A percentile compares a stretch with the other conserved stretches of the same genome.
phyloP scores from a whole-genome alignment of 2,329 filamentous ascomycete genomes.

The Cadophora sp. region DNA sequence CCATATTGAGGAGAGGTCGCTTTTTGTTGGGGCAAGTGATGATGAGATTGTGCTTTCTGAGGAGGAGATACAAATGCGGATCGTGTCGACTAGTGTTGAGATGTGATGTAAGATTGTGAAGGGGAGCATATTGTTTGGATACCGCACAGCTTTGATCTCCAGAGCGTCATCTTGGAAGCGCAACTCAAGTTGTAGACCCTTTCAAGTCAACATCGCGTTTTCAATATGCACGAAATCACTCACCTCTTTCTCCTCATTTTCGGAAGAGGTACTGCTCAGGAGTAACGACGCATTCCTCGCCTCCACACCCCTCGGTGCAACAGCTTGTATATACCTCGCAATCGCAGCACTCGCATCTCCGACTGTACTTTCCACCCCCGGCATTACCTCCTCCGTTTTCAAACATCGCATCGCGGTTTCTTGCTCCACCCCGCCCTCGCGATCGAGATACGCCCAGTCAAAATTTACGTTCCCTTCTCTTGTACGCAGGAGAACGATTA shows the following conservation, averaged over 20 bases:
- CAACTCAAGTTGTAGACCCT: slow-evolving; percentile 14
- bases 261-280: slow-evolving; percentile 31
- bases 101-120: slow-evolving; percentile 53
- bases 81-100: slow-evolving; percentile 50
- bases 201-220: neutral
- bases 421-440: slow-evolving; percentile 38
- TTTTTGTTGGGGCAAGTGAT: slow-evolving; percentile 45
- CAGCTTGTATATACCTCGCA: slow-evolving; percentile 36
- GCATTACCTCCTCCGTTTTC: slow-evolving; percentile 46
- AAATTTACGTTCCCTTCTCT: slow-evolving; percentile 49
- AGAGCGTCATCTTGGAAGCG: slow-evolving; percentile 35
- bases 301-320: slow-evolving; percentile 11
- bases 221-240: slow-evolving; percentile 13
- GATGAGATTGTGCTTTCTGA: slow-evolving; percentile 44
- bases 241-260: slow-evolving; percentile 40
- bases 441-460: slow-evolving; percentile 47
- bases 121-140: slow-evolving; percentile 39
- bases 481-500: slow-evolving; percentile 52
- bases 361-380: slow-evolving; percentile 45
- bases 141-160: slow-evolving; percentile 51
- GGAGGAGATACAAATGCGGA: slow-evolving; percentile 47
- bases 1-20: slow-evolving; percentile 56
- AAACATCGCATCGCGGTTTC: slow-evolving; percentile 36
- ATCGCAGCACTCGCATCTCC: slow-evolving; percentile 42
- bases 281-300: slow-evolving; percentile 21